Evolutionary conservation across 129 eudicot species (phyloP).

Genomic region (Flaveria trinervia): DNA sequence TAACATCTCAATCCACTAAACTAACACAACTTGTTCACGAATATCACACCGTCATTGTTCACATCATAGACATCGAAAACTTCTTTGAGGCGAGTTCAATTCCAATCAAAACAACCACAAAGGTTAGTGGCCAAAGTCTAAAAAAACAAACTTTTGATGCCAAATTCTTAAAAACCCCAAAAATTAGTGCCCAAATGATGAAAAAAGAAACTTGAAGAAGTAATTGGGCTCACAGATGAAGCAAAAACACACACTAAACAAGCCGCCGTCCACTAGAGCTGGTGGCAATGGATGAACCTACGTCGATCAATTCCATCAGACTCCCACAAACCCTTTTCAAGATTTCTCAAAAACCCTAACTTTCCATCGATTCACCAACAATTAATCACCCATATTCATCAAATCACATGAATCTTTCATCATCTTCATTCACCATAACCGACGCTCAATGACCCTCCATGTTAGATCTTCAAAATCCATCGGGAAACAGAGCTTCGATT

Average conservation of each 20-base stretch:
- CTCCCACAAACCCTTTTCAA: conserved; percentile 7
- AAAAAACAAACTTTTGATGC: background rate
- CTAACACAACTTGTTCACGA: too few relatives aligned
- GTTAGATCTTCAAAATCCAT: conserved; percentile 51
- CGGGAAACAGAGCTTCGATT: conserved; percentile 20
- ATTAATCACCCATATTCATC: background rate
- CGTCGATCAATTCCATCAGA: conserved; percentile 22
- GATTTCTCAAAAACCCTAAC: conserved; percentile 27
- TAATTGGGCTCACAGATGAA: conserved; percentile 8
- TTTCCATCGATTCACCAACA: background rate
- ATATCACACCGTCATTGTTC: too few relatives aligned
- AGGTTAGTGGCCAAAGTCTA: background rate
- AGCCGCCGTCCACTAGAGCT: conserved; percentile 38
- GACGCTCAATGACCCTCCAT: conserved; percentile 62
- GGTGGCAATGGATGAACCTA: conserved; percentile 43
- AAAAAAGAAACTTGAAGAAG: conserved; percentile 1
- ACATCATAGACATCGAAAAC: too few relatives aligned
- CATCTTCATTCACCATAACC: conserved; percentile 27
- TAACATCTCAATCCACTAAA: too few relatives aligned
- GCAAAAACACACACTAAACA: background rate
- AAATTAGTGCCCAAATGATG: conserved; percentile 10
- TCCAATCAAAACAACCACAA: background rate
- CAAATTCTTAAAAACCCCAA: background rate
- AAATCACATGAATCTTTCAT: conserved; percentile 27
- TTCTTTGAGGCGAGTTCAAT: too few relatives aligned